These are phyloP conservation scores for Septoria linicola DNA, from an alignment of 2,329 filamentous ascomycete genomes.

Conservation along the genomic window DNA sequence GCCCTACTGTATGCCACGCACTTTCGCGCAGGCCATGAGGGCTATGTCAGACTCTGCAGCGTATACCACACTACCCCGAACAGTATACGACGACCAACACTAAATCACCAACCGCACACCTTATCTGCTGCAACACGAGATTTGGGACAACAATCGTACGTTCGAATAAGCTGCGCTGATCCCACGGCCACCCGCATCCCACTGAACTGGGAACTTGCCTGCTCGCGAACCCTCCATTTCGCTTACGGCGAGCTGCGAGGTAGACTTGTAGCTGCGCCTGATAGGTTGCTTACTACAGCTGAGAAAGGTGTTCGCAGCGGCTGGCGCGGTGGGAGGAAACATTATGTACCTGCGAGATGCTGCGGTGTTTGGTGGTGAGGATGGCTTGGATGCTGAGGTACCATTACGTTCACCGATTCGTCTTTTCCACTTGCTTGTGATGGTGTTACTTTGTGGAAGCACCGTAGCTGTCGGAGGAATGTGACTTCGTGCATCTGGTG, in stretches of 20 bases:
- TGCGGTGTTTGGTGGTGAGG: not conserved
- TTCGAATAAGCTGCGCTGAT: constrained; percentile 9
- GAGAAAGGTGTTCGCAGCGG: not conserved
- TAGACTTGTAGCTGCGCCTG: not conserved
- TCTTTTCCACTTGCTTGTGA: not conserved
- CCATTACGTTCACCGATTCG: not conserved
- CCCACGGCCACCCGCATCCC: not conserved
- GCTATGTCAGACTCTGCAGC: too few relatives aligned
- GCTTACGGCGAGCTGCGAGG: not conserved
- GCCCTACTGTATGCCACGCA: too few relatives aligned
- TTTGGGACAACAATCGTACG: not conserved
- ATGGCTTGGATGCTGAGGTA: not conserved
- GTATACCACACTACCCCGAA: too few relatives aligned
- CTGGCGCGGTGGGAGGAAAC: too few relatives aligned
- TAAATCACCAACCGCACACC: too few relatives aligned
- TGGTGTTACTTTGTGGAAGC: too few relatives aligned
- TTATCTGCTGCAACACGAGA: not conserved
- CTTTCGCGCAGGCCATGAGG: too few relatives aligned
- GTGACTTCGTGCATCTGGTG: too few relatives aligned
- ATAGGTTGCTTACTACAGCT: not conserved
- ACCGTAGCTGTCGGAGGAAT: too few relatives aligned
- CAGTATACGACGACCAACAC: too few relatives aligned
- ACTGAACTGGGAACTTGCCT: constrained; percentile 1
- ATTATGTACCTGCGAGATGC: too few relatives aligned
- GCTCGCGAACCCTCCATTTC: not conserved